These are phyloP conservation scores for Beauveria caledonica DNA, from an alignment of 2,329 filamentous ascomycete genomes.

Conservation along the genomic window DNA sequence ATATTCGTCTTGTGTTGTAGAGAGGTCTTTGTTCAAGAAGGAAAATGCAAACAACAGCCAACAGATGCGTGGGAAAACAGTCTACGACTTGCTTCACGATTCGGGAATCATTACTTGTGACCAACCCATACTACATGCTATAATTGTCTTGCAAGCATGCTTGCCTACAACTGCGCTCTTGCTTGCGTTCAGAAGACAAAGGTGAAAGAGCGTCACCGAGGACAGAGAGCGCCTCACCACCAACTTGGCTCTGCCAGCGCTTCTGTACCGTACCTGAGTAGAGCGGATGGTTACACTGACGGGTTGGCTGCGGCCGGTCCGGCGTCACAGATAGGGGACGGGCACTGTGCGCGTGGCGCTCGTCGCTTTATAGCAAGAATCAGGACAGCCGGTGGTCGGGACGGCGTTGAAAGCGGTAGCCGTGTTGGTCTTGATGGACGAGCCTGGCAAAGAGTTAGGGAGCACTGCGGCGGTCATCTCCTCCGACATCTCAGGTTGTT, in stretches of 20 bases:
- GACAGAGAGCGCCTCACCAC: background rate
- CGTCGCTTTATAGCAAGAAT: background rate
- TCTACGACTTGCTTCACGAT: background rate
- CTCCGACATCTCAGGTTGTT: background rate
- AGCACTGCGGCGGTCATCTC: background rate
- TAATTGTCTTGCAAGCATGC: background rate
- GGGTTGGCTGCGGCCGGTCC: background rate
- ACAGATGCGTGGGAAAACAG: too few relatives aligned
- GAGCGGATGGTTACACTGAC: background rate
- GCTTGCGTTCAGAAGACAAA: background rate
- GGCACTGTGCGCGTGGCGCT: background rate
- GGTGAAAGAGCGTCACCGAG: background rate
- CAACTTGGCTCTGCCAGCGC: background rate
- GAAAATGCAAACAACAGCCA: too few relatives aligned
- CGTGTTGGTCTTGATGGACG: slow-evolving; percentile 22
- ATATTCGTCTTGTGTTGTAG: too few relatives aligned
- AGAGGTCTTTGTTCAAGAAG: too few relatives aligned
- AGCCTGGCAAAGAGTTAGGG: slow-evolving; percentile 9
- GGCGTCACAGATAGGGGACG: too few relatives aligned
- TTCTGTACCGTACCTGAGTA: background rate
- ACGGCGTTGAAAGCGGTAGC: slow-evolving; percentile 30
- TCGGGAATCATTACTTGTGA: too few relatives aligned
- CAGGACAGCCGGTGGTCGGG: slow-evolving; percentile 21
- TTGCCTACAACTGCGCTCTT: background rate
- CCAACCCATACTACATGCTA: background rate